Evolutionary conservation across 2,329 filamentous ascomycete species (phyloP).

Genomic region (Penicillium sp.): DNA sequence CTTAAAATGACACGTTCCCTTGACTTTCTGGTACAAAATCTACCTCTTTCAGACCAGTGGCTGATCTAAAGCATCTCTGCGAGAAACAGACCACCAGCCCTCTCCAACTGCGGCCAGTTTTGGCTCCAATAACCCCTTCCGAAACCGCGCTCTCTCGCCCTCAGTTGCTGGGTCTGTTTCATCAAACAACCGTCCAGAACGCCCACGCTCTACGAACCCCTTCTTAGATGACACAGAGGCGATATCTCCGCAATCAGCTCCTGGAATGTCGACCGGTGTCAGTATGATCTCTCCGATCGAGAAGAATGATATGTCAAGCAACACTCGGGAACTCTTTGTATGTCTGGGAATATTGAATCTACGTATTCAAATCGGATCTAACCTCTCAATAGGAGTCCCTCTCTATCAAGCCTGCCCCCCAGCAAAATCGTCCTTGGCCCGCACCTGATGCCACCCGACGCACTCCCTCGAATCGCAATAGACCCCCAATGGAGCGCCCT

Average conservation of each 20-base stretch:
- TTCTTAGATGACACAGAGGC: constrained; percentile 54
- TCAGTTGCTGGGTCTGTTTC: constrained; percentile 27
- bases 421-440: constrained; percentile 38
- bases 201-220: constrained; percentile 59
- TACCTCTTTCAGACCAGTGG: background rate
- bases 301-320: constrained; percentile 44
- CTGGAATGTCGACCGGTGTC: constrained; percentile 22
- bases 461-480: constrained; percentile 26
- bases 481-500: constrained; percentile 25
- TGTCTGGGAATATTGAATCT: constrained; percentile 31
- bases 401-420: constrained; percentile 31
- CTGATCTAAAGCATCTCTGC: constrained; percentile 1
- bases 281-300: constrained; percentile 32
- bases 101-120: constrained; percentile 36
- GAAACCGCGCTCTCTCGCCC: constrained; percentile 47
- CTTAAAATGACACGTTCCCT: constrained; percentile 6
- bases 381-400: constrained; percentile 36
- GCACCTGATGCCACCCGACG: constrained; percentile 29
- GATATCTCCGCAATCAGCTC: constrained; percentile 36
- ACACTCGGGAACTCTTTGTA: constrained; percentile 61
- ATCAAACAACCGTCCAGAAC: constrained; percentile 36
- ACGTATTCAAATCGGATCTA: constrained; percentile 2
- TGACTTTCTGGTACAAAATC: background rate
- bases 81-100: constrained; percentile 29
- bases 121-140: constrained; percentile 51